Evolutionary conservation across 2,329 filamentous ascomycete species (phyloP).

Genomic region (Neodidymelliopsis sp.): DNA sequence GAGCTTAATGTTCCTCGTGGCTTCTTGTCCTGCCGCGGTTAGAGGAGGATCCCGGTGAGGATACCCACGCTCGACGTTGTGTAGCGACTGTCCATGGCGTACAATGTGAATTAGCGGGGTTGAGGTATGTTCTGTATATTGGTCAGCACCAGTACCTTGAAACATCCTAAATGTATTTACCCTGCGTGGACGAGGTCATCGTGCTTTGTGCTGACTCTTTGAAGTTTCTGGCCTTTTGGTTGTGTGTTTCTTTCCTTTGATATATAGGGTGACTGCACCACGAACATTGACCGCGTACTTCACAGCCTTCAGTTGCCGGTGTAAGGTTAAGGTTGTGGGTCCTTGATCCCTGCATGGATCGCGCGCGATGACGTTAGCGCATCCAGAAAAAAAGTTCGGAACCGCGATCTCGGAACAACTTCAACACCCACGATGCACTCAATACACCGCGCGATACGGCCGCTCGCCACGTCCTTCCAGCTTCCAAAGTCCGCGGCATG

Average conservation of each 20-base stretch:
- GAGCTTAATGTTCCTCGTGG: slow-evolving; percentile 20
- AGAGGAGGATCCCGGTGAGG: slow-evolving; percentile 29
- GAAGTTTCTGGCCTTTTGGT: too few species aligned
- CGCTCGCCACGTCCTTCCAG: slow-evolving; percentile 15
- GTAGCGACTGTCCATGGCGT: slow-evolving; percentile 30
- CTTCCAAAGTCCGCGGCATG: slow-evolving; percentile 14
- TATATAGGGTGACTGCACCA: too few species aligned
- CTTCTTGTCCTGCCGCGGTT: slow-evolving; percentile 21
- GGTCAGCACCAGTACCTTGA: too few species aligned
- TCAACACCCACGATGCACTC: slow-evolving; percentile 23
- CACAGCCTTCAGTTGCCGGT: too few species aligned
- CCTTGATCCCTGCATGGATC: neutral
- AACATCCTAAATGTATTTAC: too few species aligned
- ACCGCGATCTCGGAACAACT: slow-evolving; percentile 15
- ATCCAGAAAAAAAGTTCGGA: slow-evolving; percentile 19
- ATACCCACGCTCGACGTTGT: slow-evolving; percentile 28
- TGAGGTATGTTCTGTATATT: neutral
- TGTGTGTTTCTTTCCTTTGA: too few species aligned
- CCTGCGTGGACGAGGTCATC: too few species aligned
- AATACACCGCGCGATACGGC: slow-evolving; percentile 18
- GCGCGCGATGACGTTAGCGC: slow-evolving; percentile 16
- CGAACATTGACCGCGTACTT: too few species aligned
- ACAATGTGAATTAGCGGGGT: slow-evolving; percentile 24
- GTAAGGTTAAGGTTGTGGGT: neutral
- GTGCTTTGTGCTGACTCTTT: too few species aligned